Evolutionary conservation across 2,329 filamentous ascomycete species (phyloP).

Genomic region (Dothideomycetes sp.): DNA sequence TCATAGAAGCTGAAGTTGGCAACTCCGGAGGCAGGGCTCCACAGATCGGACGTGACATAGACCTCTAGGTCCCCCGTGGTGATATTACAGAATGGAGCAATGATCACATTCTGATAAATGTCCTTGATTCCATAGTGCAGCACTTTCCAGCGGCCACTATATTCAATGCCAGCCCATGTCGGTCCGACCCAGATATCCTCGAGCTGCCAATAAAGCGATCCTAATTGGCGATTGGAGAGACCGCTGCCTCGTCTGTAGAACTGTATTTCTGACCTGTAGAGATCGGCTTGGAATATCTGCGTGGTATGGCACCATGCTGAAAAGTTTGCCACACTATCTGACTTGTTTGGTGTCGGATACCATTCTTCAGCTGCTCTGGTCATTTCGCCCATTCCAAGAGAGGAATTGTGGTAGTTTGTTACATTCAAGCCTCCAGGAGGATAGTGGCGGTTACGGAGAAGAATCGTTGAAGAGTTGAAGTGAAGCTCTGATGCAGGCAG

Average conservation of each 20-base stretch:
- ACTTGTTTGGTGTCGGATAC: slow-evolving; percentile 46
- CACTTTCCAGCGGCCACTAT: slow-evolving; percentile 52
- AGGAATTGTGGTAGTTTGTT: slow-evolving; percentile 32
- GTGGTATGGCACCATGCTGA: slow-evolving; percentile 51
- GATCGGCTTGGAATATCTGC: slow-evolving; percentile 54
- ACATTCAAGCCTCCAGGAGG: slow-evolving; percentile 39
- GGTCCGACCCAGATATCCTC: slow-evolving; percentile 53
- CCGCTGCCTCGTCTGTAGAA: slow-evolving; percentile 52
- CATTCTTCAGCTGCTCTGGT: slow-evolving; percentile 43
- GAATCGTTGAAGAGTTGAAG: slow-evolving; percentile 47
- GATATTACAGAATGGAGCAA: slow-evolving; percentile 46
- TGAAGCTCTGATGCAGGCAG: slow-evolving; percentile 39
- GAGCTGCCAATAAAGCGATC: slow-evolving; percentile 53
- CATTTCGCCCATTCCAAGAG: slow-evolving; percentile 45
- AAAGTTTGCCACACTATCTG: slow-evolving; percentile 46
- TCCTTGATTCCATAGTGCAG: slow-evolving; percentile 48
- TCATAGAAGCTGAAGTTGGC: slow-evolving; percentile 42
- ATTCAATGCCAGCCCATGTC: slow-evolving; percentile 53
- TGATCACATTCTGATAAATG: slow-evolving; percentile 47
- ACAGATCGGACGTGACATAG: slow-evolving; percentile 49
- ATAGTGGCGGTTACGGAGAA: slow-evolving; percentile 50
- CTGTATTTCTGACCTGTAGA: slow-evolving; percentile 49
- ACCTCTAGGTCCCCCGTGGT: slow-evolving; percentile 39
- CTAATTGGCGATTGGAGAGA: slow-evolving; percentile 45
- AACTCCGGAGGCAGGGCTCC: slow-evolving; percentile 35